Evolutionary conservation across 2,329 filamentous ascomycete species (phyloP), one percentile per base, ranked within the genome.

Genomic region (Stachybotrys echinatus): DNA sequence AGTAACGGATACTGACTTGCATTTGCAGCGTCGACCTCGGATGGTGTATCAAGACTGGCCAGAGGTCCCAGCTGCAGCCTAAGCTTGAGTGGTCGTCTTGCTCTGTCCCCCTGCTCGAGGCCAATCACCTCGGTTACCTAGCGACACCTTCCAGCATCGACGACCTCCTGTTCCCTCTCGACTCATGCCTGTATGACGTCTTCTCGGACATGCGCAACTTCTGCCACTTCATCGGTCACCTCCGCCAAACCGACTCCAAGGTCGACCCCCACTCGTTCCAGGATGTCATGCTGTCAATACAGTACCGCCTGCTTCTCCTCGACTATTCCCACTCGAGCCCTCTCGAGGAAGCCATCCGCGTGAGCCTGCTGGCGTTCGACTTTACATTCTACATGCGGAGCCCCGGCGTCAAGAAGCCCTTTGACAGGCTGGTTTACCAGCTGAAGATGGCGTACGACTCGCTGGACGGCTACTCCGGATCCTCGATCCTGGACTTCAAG

Each of bases 191-290:
- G 0, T 49, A 53, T 10, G 59, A 62, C 44, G 44, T 58, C 5
- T 65, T 65, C 49, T 49, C 52, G 12, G 66, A 67, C 18, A 53
- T 68, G 0, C 58, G 57, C 7, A 61, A 65, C 40, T 67, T 67
- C 27, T 55, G 65, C 1, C 50, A 34, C 4, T 23, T 61, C 6
- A 57, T 61, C 3, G 64, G 64, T 21, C 23, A 47, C 2, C 50
- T 61, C 6, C 55, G 57, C 0, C 51, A 54, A 1, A 51, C 46
- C 3, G 50, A 39, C 1, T 49, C 47, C 17, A 67, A 65, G 45
- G 58, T 67, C 7, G 53, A 52, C 1, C 57, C 63, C 0, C 54
- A 57, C 12, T 40, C 59, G 2, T 64, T 63, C 43, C 61, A 63
- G 17, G 62, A 66, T 47, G 59, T 62, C 1, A 57, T 65, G 52